Evolutionary conservation across 306 rosid species (phyloP), one percentile per base, ranked within the genome.

Genomic region (Prunus salicina): DNA sequence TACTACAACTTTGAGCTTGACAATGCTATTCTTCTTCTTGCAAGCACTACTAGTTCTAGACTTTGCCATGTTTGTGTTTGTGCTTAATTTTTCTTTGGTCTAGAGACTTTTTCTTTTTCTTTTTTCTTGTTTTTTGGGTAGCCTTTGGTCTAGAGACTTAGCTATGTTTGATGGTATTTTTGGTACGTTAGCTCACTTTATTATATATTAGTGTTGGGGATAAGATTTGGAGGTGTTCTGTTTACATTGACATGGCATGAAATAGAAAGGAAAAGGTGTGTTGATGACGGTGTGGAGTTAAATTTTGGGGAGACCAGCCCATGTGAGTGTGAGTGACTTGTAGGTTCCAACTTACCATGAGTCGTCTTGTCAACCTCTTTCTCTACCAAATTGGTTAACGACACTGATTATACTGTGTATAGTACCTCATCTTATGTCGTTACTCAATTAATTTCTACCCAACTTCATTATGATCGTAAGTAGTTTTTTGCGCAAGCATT

Each of bases 1-100:
- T 12, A 82, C 87, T 12, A 84, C 90, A 11, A 78, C 55, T 52
- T 81, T 94, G 28, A 93, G 82, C 84, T 85, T 87, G 69, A 86
- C 84, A 62, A 84, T 84, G 76, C 84, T 80, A 41, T 74, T 73
- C 70, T 80, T 91, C 75, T 75, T 88, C 84, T 82, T 89, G 69
- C 76, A 71, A 50, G 11, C 60, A 47, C 14, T 68, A 38, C 30
- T 76, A 52, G 34, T 65, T 76, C 63, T 83, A 25, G 75, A 32
- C 64, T 75, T 88, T 27, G 84, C 88, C 98, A 92, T 83, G 27
- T 55, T 49, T 53, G 28, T 20, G 70, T 22, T 24, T 3, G 0
- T 15, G 16, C 11, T 27, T 14, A 5, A 0, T 4, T n/a, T 10
- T 6, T 30, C 43, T 38, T 19, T 76, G 3, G 20, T n/a, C 28